These are phyloP conservation scores for Cryptococcus sp. DNA, from an alignment of 1,284 basidiomycete species.

Conservation along the genomic window DNA sequence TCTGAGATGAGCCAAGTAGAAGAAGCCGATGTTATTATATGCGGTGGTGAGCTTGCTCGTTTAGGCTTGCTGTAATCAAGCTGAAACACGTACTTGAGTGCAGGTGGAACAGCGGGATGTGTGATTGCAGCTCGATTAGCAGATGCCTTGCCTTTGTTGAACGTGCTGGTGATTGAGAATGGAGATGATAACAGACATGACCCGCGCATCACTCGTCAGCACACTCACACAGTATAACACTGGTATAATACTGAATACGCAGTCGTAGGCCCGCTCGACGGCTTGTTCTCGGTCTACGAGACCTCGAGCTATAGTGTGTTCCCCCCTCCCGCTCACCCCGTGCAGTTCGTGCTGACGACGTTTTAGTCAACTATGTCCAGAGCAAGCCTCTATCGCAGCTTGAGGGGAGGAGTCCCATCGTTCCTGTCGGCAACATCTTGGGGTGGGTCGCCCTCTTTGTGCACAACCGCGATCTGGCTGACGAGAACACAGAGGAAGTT, in stretches of 20 bases:
- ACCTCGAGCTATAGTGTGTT: conserved; percentile 10
- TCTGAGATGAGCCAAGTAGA: too few relatives aligned
- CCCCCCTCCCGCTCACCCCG: too few relatives aligned
- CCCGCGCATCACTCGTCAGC: conserved; percentile 10
- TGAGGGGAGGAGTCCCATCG: conserved; percentile 12
- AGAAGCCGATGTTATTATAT: conserved; percentile 9
- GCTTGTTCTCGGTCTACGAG: conserved; percentile 21
- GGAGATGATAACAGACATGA: conserved; percentile 15
- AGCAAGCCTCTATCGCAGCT: conserved; percentile 8
- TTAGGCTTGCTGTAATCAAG: background rate
- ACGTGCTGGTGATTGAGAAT: conserved; percentile 17
- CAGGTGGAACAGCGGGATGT: conserved; percentile 20
- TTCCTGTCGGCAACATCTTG: conserved; percentile 23
- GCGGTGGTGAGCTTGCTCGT: conserved; percentile 5
- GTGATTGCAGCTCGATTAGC: conserved; percentile 20
- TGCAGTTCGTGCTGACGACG: too few relatives aligned
- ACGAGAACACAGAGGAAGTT: conserved; percentile 12
- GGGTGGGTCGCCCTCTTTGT: conserved; percentile 13
- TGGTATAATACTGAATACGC: too few relatives aligned
- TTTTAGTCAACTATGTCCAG: conserved; percentile 11
- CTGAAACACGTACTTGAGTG: background rate
- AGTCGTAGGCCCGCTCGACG: conserved; percentile 18
- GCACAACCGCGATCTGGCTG: background rate
- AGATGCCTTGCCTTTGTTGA: conserved; percentile 14
- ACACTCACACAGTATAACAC: too few relatives aligned